Base-by-base conservation (phyloP, 2,329 filamentous ascomycete genomes). In the Colletotrichum chlorophyti region DNA sequence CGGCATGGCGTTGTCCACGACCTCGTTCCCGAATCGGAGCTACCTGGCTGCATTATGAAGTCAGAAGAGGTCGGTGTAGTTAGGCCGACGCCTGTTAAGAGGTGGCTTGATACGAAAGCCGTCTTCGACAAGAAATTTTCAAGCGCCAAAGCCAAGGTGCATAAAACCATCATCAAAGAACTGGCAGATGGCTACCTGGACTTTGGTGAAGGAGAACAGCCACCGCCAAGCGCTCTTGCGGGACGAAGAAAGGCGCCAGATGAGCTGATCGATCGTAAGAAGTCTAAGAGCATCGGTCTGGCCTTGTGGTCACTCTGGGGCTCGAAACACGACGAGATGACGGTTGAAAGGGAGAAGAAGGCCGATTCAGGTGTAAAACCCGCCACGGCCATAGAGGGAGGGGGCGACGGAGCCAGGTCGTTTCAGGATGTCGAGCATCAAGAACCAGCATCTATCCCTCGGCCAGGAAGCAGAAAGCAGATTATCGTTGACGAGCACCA, bases 301-400 rank as follows among this genome's bases (percentile, higher is more conserved):
- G 85, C 88, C 3, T 76, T 97, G 63, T 98, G 94, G 94, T 90
- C 87, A 46, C 79, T 89, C 1, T 96, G 93, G 90, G 93, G 91
- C 12, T 93, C 89, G 41, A 96, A 91, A 70, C 92, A 97, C 68
- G 95, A 98, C 69, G 84, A 94, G 71, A 81, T 81, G 61, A 90
- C 90, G 0, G 81, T 96, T 4, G 76, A 79, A 42, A 77, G 84
- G 4, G 84, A 88, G 69, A 71, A 82, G 49, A 79, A 81, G 62
- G 80, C 80, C 1, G 78, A 80, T n/a, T 35, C 46, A 2, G 47
- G 31, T 9, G 53, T 35, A 1, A 11, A 9, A n/a, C n/a, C 34
- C n/a, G 34, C n/a, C n/a, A 10, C 34, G 7, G 34, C 34, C 35
- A 19, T 19, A 6, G 69, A 69, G 5, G 23, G 46, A 11, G 46